Evolutionary conservation across 768 basidiomycete genomes (phyloP).

Genomic region (Clavulina sp.): DNA sequence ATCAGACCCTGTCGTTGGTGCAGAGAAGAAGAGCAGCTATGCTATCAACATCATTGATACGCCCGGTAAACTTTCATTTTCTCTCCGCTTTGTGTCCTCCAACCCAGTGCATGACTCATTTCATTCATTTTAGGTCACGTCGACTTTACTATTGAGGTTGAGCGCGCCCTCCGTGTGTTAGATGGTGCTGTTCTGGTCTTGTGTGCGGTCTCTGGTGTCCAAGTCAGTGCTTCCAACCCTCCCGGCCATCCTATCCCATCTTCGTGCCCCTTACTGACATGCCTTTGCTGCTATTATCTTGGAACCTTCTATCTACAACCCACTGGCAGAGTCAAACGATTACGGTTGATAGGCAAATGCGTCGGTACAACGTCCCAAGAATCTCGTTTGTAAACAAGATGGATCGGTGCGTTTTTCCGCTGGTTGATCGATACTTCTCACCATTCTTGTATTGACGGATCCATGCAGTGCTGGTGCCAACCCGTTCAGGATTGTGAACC

Average conservation of each 20-base stretch:
- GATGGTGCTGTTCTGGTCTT: slow-evolving; percentile 94
- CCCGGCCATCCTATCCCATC: too few species aligned
- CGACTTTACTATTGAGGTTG: slow-evolving; percentile 98
- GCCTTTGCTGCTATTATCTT: not conserved
- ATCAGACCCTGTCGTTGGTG: slow-evolving; percentile 37
- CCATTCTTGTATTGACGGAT: not conserved
- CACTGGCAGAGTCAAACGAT: slow-evolving; percentile 77
- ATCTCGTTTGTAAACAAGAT: slow-evolving; percentile 98
- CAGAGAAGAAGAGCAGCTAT: slow-evolving; percentile 59
- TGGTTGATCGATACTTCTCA: not conserved
- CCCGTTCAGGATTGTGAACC: slow-evolving; percentile 85
- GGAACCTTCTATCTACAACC: not conserved
- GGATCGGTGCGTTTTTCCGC: slow-evolving; percentile 50
- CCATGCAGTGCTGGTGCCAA: slow-evolving; percentile 73
- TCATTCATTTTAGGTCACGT: slow-evolving; percentile 67
- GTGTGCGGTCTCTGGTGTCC: slow-evolving; percentile 94
- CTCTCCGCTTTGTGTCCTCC: not conserved
- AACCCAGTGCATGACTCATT: not conserved
- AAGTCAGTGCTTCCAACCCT: slow-evolving; percentile 39
- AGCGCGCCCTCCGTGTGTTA: slow-evolving; percentile 85
- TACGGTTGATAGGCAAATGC: slow-evolving; percentile 98
- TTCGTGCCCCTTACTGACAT: too few species aligned
- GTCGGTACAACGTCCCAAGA: slow-evolving; percentile 86
- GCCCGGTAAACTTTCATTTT: slow-evolving; percentile 37
- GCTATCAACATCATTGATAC: slow-evolving; percentile 98